Conservation (phyloP, 2,329 filamentous ascomycete species). For the Phyllosticta citriasiana region DNA sequence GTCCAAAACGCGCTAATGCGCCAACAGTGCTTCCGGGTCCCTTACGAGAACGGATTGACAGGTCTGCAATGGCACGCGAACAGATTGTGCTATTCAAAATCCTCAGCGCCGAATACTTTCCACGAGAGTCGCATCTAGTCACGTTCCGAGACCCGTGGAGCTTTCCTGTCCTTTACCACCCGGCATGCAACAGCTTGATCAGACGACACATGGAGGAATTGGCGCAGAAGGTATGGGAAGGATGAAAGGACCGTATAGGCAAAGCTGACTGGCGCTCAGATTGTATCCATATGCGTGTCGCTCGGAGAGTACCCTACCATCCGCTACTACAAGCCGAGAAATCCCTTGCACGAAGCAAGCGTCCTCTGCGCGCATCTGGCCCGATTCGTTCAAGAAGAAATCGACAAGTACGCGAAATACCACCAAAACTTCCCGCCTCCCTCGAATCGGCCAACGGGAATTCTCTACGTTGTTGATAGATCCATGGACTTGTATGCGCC, state of each 20-base stretch:
- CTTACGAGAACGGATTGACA: constrained; percentile 65
- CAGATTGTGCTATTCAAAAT: constrained; percentile 73
- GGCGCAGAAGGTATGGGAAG: constrained; percentile 65
- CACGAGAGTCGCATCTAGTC: constrained; percentile 80
- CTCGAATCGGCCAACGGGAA: constrained; percentile 66
- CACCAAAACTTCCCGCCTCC: constrained; percentile 76
- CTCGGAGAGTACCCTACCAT: constrained; percentile 92
- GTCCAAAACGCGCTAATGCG: constrained; percentile 8
- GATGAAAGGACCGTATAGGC: not conserved
- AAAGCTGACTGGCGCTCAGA: constrained; percentile 41
- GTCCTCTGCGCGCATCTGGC: constrained; percentile 83
- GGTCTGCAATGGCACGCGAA: constrained; percentile 56
- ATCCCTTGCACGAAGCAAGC: constrained; percentile 72
- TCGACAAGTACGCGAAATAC: constrained; percentile 80
- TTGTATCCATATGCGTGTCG: constrained; percentile 78
- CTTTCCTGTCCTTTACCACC: constrained; percentile 87
- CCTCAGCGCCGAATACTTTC: constrained; percentile 79
- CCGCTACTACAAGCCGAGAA: constrained; percentile 73
- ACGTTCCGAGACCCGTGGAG: constrained; percentile 94
- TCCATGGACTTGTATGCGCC: constrained; percentile 88
- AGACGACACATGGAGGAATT: constrained; percentile 72
- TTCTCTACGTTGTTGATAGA: constrained; percentile 79
- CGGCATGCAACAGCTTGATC: constrained; percentile 75
- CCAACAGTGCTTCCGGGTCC: constrained; percentile 54
- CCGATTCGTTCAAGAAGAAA: constrained; percentile 79